Evolutionary conservation across 768 basidiomycete genomes (phyloP), one percentile per base, ranked within the genome.

Genomic region (Serendipita sp.): DNA sequence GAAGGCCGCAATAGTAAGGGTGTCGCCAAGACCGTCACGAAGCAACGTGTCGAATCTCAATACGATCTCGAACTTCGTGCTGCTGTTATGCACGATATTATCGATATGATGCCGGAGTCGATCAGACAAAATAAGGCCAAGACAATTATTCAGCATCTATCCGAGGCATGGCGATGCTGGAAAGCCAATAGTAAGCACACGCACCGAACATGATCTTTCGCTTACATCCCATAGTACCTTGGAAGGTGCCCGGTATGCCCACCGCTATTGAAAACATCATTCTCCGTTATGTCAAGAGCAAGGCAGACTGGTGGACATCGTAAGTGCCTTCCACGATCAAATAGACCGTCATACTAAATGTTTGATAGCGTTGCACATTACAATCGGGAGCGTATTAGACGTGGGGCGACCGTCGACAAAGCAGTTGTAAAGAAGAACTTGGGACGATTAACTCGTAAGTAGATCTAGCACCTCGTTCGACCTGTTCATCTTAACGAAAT

Each of bases 101-200:
- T 99, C 69, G 95, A 98, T 78, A 97, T 98, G 95, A 97, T 98
- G 95, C 96, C 96, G 4, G 96, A 98, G 75, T 92, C 90, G 1
- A 94, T 98, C 79, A 94, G 94, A 76, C 92, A 94, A 76, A 99
- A 98, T 77, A 98, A 99, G 79, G 86, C 93, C n/a, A 99, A 99
- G 80, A 98, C 96, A 10, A 98, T 99, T 68, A 72, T 99, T 72
- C 96, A 99, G 74, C 96, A 98, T 73, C 76, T 98, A 69, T 96
- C 94, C 2, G 96, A 98, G 73, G 96, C 95, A 8, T 98, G 96
- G 96, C 81, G 95, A 70, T 97, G 94, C 75, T 92, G 90, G 90
- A 92, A 92, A 74, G 90, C 90, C 2, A 92, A 92, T 72, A 92
- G 83, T 84, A 67, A 70, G 83, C 75, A 16, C 10, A 66, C 10